Base-by-base conservation (phyloP, 306 rosid species). In the Geum urbanum region DNA sequence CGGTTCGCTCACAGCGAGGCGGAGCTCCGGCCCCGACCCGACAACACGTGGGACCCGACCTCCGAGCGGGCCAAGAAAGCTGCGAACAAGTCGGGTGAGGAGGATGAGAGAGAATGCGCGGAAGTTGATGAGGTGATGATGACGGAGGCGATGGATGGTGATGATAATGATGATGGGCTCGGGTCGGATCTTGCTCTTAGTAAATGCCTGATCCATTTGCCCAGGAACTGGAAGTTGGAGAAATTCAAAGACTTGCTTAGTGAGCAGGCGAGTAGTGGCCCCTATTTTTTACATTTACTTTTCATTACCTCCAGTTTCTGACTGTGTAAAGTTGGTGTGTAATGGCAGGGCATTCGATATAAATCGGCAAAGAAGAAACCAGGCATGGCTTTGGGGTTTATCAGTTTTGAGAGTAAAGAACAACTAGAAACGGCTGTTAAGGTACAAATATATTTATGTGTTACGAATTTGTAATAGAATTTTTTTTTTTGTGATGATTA, bases 31-130 rank as follows among this genome's bases (percentile, higher is more conserved):
- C 79, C 64, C 49, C 89, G 97, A 11, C 96, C 97, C 19, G 95
- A 91, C 73, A 84, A 83, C 73, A 81, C 96, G 32, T 89, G 97
- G 96, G 99, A 94, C 81, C 99, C 97, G 37, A 94, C 99, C 0
- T 94, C 97, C 7, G 88, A 87, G 77, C 86, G 87, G 14, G 96
- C 87, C 6, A 91, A 87, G 85, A 94, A 91, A 88, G 78, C 58
- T 3, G 46, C 65, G 5, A 58, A 80, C 73, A 87, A 81, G 69
- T 49, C 78, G 16, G 83, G 77, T 41, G 71, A 8, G 60, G 69
- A 8, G 57, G 66, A 32, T 2, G 37, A 61, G 64, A 71, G 68
- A 0, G 80, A 67, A 35, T 18, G 61, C 9, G 60, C 5, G 35
- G 63, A 35, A 4, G n/a, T 68, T 9, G 79, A 69, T 48, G 88